These are phyloP conservation scores for Tremella yokohamensis DNA, from an alignment of 768 basidiomycete species.

Conservation along the genomic window DNA sequence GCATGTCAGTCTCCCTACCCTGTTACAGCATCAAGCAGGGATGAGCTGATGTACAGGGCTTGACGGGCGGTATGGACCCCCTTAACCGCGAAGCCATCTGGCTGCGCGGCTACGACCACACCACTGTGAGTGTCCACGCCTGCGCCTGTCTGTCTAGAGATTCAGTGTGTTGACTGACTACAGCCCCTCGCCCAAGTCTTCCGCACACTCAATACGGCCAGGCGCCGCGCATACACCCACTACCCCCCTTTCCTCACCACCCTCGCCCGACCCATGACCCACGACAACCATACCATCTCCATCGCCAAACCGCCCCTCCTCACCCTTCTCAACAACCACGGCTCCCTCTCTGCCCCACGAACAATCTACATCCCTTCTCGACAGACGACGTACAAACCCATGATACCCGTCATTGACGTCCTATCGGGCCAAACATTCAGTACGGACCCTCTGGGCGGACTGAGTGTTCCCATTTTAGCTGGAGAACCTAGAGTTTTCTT, in stretches of 20 bases:
- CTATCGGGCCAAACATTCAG: conserved; percentile 35
- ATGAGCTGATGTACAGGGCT: conserved; percentile 22
- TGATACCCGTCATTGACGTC: conserved; percentile 40
- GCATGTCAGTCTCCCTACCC: conserved; percentile 28
- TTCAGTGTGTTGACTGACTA: background rate
- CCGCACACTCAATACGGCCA: conserved; percentile 36
- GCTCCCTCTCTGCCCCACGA: conserved; percentile 24
- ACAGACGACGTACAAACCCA: conserved; percentile 34
- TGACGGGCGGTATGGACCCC: conserved; percentile 48
- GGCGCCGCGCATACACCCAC: conserved; percentile 29
- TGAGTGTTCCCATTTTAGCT: conserved; percentile 30
- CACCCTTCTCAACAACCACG: conserved; percentile 43
- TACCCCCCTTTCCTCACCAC: conserved; percentile 38
- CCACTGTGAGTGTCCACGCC: conserved; percentile 19
- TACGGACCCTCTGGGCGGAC: conserved; percentile 32
- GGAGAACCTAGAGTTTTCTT: conserved; percentile 44
- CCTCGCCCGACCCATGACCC: conserved; percentile 17
- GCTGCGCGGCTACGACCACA: conserved; percentile 28
- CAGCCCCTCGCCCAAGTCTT: conserved; percentile 25
- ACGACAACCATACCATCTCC: conserved; percentile 36
- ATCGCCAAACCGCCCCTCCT: conserved; percentile 45
- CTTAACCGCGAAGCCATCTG: conserved; percentile 50
- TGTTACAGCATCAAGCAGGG: background rate
- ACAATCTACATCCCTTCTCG: conserved; percentile 20
- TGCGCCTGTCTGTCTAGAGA: background rate